These are phyloP conservation scores for Cucumis variabilis DNA, from an alignment of 331 rosid species.

Conservation along the genomic window DNA sequence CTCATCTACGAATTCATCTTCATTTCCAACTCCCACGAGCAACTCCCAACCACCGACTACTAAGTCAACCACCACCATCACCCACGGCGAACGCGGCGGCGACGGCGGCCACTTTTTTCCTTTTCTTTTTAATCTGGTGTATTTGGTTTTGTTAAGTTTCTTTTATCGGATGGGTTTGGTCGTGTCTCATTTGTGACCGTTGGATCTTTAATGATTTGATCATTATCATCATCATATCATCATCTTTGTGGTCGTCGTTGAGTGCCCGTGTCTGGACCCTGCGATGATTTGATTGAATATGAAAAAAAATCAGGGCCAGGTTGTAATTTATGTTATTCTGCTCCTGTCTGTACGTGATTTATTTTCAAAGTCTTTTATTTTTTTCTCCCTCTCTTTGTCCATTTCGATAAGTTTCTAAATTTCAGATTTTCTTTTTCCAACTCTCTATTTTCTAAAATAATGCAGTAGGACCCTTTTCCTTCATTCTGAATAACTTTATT, in stretches of 20 bases:
- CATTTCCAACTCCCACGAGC: slow-evolving; percentile 75
- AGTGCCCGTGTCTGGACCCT: background rate
- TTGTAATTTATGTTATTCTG: slow-evolving; percentile 24
- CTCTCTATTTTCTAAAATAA: background rate
- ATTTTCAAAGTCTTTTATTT: background rate
- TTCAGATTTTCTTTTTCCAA: background rate
- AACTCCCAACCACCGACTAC: slow-evolving; percentile 63
- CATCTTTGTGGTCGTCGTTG: background rate
- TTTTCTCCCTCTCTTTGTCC: background rate
- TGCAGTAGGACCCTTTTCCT: background rate
- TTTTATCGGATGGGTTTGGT: slow-evolving; percentile 34
- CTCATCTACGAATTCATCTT: slow-evolving; percentile 67
- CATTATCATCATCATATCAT: background rate
- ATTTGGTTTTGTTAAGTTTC: background rate
- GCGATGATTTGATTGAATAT: slow-evolving; percentile 21
- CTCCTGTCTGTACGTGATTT: slow-evolving; percentile 25
- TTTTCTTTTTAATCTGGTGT: background rate
- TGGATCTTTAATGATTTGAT: slow-evolving; percentile 23
- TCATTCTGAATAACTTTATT: too few relatives aligned
- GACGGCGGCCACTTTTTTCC: background rate
- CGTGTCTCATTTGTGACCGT: slow-evolving; percentile 20
- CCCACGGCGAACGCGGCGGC: background rate
- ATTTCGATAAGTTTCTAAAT: background rate
- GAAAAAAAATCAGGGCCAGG: slow-evolving; percentile 23
- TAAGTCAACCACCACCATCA: slow-evolving; percentile 29